Conservation (phyloP, 2,329 filamentous ascomycete species). For the Aaosphaeria pasadenensis region DNA sequence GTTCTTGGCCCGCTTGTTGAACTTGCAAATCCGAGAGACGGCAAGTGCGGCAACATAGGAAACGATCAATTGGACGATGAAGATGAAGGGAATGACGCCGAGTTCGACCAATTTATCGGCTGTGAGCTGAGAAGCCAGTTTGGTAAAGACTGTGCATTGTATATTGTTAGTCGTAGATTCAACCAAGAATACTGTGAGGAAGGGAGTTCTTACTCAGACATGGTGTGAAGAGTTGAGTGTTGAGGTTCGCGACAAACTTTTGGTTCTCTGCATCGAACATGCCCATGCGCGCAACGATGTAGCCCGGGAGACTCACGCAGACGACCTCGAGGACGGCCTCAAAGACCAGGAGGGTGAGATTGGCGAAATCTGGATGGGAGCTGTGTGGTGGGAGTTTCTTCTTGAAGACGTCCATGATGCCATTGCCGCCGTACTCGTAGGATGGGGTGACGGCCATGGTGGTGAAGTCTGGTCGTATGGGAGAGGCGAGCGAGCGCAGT, state of each 20-base stretch:
- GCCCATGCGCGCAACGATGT: constrained; percentile 83
- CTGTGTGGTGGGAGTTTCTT: constrained; percentile 30
- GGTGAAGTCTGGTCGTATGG: constrained; percentile 20
- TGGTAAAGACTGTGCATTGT: constrained; percentile 74
- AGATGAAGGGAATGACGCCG: constrained; percentile 93
- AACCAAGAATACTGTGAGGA: neutral
- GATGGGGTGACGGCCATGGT: constrained; percentile 33
- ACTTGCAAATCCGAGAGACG: constrained; percentile 73
- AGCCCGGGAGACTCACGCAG: constrained; percentile 90
- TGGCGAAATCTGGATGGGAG: constrained; percentile 62
- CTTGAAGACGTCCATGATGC: constrained; percentile 28
- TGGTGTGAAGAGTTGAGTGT: constrained; percentile 93
- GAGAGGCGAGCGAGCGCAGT: constrained; percentile 23
- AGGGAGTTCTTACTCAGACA: constrained; percentile 70
- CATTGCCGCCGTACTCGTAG: constrained; percentile 21
- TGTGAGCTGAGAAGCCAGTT: constrained; percentile 90
- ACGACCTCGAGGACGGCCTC: constrained; percentile 94
- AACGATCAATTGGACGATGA: constrained; percentile 79
- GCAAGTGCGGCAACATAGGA: constrained; percentile 74
- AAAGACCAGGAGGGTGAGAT: constrained; percentile 80
- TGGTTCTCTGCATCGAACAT: constrained; percentile 95
- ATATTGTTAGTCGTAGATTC: neutral
- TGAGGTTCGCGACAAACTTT: constrained; percentile 94
- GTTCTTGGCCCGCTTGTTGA: constrained; percentile 82
- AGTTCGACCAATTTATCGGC: constrained; percentile 87